phyloP scores from a whole-genome alignment of 768 basidiomycete genomes.

The Trametes villosa region DNA sequence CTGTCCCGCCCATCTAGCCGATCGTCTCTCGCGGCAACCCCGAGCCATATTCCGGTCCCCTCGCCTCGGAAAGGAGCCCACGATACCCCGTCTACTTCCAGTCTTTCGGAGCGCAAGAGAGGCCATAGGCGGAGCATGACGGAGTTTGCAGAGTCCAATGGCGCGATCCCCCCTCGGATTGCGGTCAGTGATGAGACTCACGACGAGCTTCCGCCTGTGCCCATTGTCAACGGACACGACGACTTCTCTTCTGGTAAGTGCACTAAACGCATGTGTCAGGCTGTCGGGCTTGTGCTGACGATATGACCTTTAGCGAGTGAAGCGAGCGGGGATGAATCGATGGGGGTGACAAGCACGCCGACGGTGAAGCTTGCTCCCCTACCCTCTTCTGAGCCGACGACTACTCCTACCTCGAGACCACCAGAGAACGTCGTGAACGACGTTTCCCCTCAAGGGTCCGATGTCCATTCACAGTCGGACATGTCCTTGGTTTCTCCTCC shows the following conservation, averaged over 20 bases:
- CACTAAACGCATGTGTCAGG: too few relatives aligned
- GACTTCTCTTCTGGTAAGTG: slow-evolving; percentile 18
- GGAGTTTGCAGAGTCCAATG: slow-evolving; percentile 34
- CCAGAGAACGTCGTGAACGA: not conserved
- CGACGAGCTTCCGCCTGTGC: slow-evolving; percentile 23
- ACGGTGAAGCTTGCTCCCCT: slow-evolving; percentile 25
- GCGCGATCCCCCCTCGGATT: slow-evolving; percentile 30
- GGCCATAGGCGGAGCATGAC: slow-evolving; percentile 34
- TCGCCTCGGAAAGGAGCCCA: slow-evolving; percentile 41
- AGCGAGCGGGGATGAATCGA: slow-evolving; percentile 47
- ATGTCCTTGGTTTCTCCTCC: slow-evolving; percentile 38
- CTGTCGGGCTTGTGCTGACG: not conserved
- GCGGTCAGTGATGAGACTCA: slow-evolving; percentile 10
- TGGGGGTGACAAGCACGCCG: slow-evolving; percentile 27
- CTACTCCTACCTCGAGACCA: slow-evolving; percentile 3
- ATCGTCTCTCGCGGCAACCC: slow-evolving; percentile 26
- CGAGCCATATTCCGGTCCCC: slow-evolving; percentile 52
- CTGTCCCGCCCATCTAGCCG: slow-evolving; percentile 30
- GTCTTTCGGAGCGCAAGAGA: slow-evolving; percentile 28
- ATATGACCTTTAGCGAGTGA: not conserved
- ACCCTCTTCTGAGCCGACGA: slow-evolving; percentile 21
- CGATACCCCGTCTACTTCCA: slow-evolving; percentile 10
- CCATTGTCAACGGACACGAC: slow-evolving; percentile 19
- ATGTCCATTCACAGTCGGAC: slow-evolving; percentile 2
- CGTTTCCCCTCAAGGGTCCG: not conserved